phyloP scores from a whole-genome alignment of 2,329 filamentous ascomycete genomes.

The Albophoma yamanashiensis region DNA sequence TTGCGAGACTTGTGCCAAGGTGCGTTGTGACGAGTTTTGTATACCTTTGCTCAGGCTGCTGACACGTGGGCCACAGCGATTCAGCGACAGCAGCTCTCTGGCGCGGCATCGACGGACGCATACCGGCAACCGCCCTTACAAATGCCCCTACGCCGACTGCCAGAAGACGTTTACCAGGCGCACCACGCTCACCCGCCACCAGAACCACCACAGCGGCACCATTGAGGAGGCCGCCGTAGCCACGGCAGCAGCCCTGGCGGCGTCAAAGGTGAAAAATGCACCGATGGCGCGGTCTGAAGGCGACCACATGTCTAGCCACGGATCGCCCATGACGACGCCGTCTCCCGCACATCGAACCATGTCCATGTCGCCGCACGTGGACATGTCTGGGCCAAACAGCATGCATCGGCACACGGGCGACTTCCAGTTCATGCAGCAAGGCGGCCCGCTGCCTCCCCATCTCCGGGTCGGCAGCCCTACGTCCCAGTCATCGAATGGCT shows the following conservation, averaged over 20 bases:
- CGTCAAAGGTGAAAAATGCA: conserved; percentile 28
- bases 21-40: conserved; percentile 29
- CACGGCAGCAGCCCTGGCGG: conserved; percentile 74
- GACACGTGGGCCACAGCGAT: conserved; percentile 50
- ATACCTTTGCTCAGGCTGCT: not conserved
- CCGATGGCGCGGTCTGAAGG: conserved; percentile 54
- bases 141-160: conserved; percentile 93
- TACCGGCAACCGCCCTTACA: conserved; percentile 91
- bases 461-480: conserved; percentile 65
- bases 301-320: conserved; percentile 59
- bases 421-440: conserved; percentile 62
- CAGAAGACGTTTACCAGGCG: conserved; percentile 97
- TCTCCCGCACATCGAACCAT: conserved; percentile 71
- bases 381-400: conserved; percentile 56
- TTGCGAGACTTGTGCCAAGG: conserved; percentile 95
- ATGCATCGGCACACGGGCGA: conserved; percentile 56
- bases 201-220: conserved; percentile 91
- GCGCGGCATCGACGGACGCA: conserved; percentile 91
- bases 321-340: conserved; percentile 67
- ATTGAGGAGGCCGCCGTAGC: conserved; percentile 87
- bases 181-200: conserved; percentile 88
- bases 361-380: conserved; percentile 70
- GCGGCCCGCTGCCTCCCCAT: conserved; percentile 71
- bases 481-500: conserved; percentile 52
- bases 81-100: conserved; percentile 91